Base-by-base conservation (phyloP, 495 filamentous ascomycete genomes). In the Darksidea phi region DNA sequence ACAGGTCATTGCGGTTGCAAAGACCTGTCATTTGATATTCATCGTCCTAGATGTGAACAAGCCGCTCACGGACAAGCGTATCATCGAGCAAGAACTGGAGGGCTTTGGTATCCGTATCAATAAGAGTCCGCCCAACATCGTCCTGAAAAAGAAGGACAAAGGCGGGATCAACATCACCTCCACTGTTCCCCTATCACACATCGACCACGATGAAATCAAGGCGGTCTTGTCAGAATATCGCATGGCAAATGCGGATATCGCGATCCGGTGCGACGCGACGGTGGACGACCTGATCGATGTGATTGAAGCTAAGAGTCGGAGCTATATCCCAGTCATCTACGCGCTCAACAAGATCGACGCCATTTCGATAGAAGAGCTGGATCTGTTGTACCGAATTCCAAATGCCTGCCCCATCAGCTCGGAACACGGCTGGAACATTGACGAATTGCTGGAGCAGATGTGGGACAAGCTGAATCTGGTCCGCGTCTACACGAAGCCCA, bases 21-120 rank as follows among this genome's bases (percentile, higher is more conserved):
- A 97, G 80, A 97, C 93, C 37, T 98, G 94, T 78, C 89, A 98
- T 79, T 78, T 98, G 54, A 98, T 98, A 64, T 97, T 97, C 77
- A 97, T 98, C 71, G 93, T 98, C 42, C 81, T 98, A 26, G 94
- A 98, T 75, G 94, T 98, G 68, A 97, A 97, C 79, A 97, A 98
- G 77, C 95, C 94, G 25, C 74, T 98, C 68, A 94, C 92, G 37
- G 94, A 98, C 77, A 98, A 98, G 79, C 86, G 89, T 64, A 82
- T 98, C 52, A 98, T 98, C 69, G 94, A 98, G 76, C 82, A 83
- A n/a, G 94, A 98, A 78, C 76, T 98, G 72, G 94, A 98, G 70
- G 93, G 94, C 26, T 98, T 98, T 66, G 94, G 94, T 50, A 97
- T 98, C 72, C 84, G 94, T 61, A 92, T 97, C 77, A 98, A 98